Conservation (phyloP, 2,329 filamentous ascomycete genomes). For the Alternaria consortialis region DNA sequence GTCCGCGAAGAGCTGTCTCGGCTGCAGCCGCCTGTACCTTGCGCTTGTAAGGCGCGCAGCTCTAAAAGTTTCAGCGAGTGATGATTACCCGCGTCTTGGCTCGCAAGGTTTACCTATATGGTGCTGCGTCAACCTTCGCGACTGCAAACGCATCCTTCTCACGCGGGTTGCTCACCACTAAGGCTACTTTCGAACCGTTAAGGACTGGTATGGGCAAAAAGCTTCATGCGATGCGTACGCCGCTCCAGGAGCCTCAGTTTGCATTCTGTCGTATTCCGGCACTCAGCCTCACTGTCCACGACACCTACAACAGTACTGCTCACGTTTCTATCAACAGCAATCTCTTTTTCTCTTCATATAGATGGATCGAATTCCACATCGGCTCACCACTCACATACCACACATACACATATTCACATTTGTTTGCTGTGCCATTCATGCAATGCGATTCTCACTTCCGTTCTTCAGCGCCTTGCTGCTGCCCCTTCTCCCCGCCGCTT, state of each 20-base stretch:
- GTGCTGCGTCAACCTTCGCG: too few relatives aligned
- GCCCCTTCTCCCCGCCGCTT: slow-evolving; percentile 18
- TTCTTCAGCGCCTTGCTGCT: slow-evolving; percentile 24
- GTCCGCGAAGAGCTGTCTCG: background rate
- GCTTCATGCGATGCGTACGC: too few relatives aligned
- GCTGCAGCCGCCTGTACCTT: background rate
- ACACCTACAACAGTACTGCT: background rate
- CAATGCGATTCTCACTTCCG: slow-evolving; percentile 23
- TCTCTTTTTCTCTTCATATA: slow-evolving; percentile 13
- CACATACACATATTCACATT: slow-evolving; percentile 6
- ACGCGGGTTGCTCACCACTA: too few relatives aligned
- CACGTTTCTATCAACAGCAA: slow-evolving; percentile 14
- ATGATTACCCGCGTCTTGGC: too few relatives aligned
- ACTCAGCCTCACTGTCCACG: slow-evolving; percentile 29
- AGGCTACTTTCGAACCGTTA: too few relatives aligned
- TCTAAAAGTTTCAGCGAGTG: too few relatives aligned
- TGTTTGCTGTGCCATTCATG: slow-evolving; percentile 13
- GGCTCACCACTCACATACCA: slow-evolving; percentile 3
- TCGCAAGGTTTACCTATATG: too few relatives aligned
- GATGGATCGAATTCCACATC: slow-evolving; percentile 4
- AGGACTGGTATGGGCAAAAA: too few relatives aligned
- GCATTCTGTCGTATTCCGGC: too few relatives aligned
- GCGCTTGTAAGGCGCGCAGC: too few relatives aligned
- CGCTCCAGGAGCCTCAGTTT: too few relatives aligned
- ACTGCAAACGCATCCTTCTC: too few relatives aligned